phyloP scores from a whole-genome alignment of 2,329 filamentous ascomycete species.

The Thermoascus crustaceus region DNA sequence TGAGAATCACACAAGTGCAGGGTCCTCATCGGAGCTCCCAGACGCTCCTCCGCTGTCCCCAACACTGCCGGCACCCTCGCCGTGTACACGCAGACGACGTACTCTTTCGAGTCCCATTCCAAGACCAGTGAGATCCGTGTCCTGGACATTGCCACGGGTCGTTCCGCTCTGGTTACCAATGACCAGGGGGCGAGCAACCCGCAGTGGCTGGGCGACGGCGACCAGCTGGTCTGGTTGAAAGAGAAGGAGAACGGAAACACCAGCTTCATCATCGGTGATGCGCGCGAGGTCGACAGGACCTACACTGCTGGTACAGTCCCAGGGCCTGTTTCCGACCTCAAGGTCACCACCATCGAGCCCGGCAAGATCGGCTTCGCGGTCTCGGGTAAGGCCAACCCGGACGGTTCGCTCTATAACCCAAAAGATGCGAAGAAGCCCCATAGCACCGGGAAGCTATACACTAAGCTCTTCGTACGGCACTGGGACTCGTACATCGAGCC shows the following conservation, averaged over 20 bases:
- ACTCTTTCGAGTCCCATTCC: constrained; percentile 42
- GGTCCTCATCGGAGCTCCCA: constrained; percentile 40
- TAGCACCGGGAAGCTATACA: constrained; percentile 42
- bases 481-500: constrained; percentile 45
- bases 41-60: constrained; percentile 37
- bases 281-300: constrained; percentile 29
- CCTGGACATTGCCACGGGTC: constrained; percentile 34
- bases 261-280: constrained; percentile 37
- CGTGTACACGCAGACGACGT: constrained; percentile 41
- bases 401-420: constrained; percentile 43
- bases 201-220: constrained; percentile 37
- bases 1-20: constrained; percentile 14
- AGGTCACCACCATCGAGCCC: constrained; percentile 33
- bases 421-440: constrained; percentile 40
- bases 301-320: constrained; percentile 40
- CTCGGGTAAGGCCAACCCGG: constrained; percentile 39
- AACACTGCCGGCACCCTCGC: constrained; percentile 40
- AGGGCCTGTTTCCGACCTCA: constrained; percentile 39
- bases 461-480: constrained; percentile 45
- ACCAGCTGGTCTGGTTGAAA: constrained; percentile 41
- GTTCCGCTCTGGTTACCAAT: constrained; percentile 35
- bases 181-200: constrained; percentile 38
- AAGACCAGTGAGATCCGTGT: constrained; percentile 41
- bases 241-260: constrained; percentile 39
- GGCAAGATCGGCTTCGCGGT: constrained; percentile 40